Percentiles rank a stretch among this genome's conserved stretches.
These are phyloP conservation scores for Agaricales sp. DNA, from an alignment of 1,284 basidiomycete species.

Conservation along the genomic window DNA sequence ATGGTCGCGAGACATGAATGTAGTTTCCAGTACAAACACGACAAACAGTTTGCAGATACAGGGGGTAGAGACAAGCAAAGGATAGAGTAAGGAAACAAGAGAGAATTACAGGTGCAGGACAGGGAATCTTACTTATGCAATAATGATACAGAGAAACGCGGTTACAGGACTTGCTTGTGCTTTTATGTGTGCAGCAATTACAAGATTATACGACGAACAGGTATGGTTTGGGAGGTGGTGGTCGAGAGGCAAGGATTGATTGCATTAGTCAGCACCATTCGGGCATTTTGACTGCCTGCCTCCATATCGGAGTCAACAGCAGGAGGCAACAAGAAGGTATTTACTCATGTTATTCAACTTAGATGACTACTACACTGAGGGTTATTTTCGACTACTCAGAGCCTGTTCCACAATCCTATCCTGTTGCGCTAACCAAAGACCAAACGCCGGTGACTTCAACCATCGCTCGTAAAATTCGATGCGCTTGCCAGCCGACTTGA, in stretches of 20 bases:
- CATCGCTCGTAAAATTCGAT: conserved; percentile 67
- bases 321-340: no score
- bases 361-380: not conserved
- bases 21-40: conserved; percentile 8
- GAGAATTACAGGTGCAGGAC: conserved; percentile 9
- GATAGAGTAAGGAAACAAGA: conserved; percentile 4
- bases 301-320: no score
- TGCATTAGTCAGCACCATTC: not conserved
- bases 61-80: conserved; percentile 6
- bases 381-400: conserved; percentile 21
- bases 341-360: not conserved
- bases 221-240: not conserved
- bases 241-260: not conserved
- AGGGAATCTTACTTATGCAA: conserved; percentile 5
- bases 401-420: conserved; percentile 56
- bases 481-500: conserved; percentile 54
- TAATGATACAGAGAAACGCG: conserved; percentile 1
- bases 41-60: conserved; percentile 18
- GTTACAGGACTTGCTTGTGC: not conserved
- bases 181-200: not conserved
- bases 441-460: conserved; percentile 65
- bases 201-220: not conserved
- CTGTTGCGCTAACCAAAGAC: conserved; percentile 64
- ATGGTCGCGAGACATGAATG: not conserved
- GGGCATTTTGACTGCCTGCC: no score